Percentiles rank a stretch among this genome's conserved stretches.
Evolutionary conservation across 345 rosid species (phyloP).

Genomic region (Citrus mangshanensis): DNA sequence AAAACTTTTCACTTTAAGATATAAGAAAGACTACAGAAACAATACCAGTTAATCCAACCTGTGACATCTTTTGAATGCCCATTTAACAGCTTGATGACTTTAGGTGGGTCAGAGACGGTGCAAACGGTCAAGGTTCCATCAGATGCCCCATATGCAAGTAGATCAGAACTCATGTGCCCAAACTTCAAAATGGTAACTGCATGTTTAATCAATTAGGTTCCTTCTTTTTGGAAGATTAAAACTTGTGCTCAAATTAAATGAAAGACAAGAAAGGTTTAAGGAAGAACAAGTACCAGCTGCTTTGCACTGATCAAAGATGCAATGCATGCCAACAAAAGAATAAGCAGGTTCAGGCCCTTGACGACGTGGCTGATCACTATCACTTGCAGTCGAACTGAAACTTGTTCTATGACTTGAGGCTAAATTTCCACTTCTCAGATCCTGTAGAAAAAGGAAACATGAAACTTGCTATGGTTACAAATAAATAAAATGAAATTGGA

Average conservation of each 20-base stretch:
- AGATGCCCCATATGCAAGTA: constrained; percentile 93
- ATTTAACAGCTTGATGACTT: constrained; percentile 51
- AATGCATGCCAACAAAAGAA: constrained; percentile 98
- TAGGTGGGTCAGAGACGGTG: constrained; percentile 71
- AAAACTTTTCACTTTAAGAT: constrained; percentile 18
- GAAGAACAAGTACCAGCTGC: constrained; percentile 57
- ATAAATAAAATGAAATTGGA: background rate
- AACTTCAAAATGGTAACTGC: constrained; percentile 94
- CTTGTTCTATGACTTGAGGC: constrained; percentile 74
- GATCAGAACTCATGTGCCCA: constrained; percentile 92
- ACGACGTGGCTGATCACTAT: constrained; percentile 53
- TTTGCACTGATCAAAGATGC: constrained; percentile 95
- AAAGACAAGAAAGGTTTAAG: constrained; percentile 1
- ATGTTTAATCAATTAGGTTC: constrained; percentile 23
- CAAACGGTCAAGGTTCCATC: constrained; percentile 93
- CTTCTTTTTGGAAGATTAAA: constrained; percentile 9
- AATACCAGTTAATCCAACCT: constrained; percentile 90
- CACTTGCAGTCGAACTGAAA: constrained; percentile 78
- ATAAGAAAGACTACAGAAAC: constrained; percentile 39
- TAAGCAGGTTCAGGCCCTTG: constrained; percentile 72
- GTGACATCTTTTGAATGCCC: constrained; percentile 97
- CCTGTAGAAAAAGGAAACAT: constrained; percentile 41
- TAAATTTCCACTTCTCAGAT: constrained; percentile 54
- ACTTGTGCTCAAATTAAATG: background rate
- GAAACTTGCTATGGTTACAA: constrained; percentile 9